A percentile compares a stretch with the other conserved stretches of the same genome.
Evolutionary conservation across 1,139 yeast species (phyloP).

Genomic region (Hemisphaericaspora xylofermentans): DNA sequence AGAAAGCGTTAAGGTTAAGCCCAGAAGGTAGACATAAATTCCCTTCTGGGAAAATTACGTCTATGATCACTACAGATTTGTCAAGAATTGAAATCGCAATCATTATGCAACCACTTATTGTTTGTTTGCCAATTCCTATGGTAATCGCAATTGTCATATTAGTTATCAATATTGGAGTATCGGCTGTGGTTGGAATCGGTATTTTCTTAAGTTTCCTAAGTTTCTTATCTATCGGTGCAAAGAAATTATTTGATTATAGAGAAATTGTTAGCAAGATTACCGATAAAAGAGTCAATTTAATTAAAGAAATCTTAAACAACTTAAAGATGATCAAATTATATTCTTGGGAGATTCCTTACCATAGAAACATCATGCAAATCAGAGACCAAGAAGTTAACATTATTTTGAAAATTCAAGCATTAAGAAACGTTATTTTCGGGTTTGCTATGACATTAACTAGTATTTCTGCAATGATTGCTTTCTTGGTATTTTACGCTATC

Average conservation of each 20-base stretch:
- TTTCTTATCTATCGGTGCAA: conserved; percentile 37
- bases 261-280: conserved; percentile 47
- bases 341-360: conserved; percentile 62
- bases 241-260: conserved; percentile 42
- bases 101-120: conserved; percentile 64
- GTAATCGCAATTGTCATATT: conserved; percentile 62
- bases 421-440: conserved; percentile 58
- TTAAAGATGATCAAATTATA: conserved; percentile 70
- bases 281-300: conserved; percentile 57
- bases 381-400: conserved; percentile 50
- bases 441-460: conserved; percentile 58
- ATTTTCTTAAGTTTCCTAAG: conserved; percentile 33
- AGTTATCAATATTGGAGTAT: conserved; percentile 67
- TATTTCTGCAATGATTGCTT: conserved; percentile 66
- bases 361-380: conserved; percentile 37
- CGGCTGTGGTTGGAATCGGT: conserved; percentile 67
- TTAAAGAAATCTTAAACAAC: conserved; percentile 64
- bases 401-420: conserved; percentile 46
- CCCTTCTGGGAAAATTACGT: conserved; percentile 34
- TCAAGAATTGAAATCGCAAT: conserved; percentile 77
- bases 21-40: conserved; percentile 29
- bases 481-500: conserved; percentile 60
- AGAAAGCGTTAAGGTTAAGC: conserved; percentile 31
- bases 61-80: conserved; percentile 74
- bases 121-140: conserved; percentile 63